Evolutionary conservation across 2,329 filamentous ascomycete genomes (phyloP).

Genomic region (Phialocephala subalpina): DNA sequence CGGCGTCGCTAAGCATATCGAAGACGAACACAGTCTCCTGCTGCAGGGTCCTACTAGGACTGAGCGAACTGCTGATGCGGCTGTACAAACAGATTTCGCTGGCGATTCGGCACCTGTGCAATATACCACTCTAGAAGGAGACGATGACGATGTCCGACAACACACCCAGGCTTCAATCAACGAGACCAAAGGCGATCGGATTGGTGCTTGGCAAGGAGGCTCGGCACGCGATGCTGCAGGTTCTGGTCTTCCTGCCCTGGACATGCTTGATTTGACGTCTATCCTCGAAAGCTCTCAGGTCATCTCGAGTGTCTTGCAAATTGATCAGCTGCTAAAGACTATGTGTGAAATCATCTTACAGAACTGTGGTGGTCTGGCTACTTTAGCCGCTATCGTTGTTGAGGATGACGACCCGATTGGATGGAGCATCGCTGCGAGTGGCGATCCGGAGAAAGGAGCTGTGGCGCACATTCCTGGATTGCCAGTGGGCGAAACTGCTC

Average conservation of each 20-base stretch:
- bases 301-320: constrained; percentile 78
- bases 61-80: constrained; percentile 66
- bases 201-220: constrained; percentile 67
- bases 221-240: constrained; percentile 66
- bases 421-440: constrained; percentile 79
- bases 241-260: constrained; percentile 74
- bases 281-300: constrained; percentile 83
- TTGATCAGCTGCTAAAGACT: constrained; percentile 79
- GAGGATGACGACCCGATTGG: constrained; percentile 64
- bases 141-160: constrained; percentile 48
- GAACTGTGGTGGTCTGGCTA: constrained; percentile 75
- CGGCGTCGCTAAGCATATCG: constrained; percentile 73
- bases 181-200: constrained; percentile 63
- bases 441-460: constrained; percentile 74
- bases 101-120: constrained; percentile 61
- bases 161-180: constrained; percentile 45
- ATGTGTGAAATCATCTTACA: constrained; percentile 85
- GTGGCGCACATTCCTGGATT: constrained; percentile 71
- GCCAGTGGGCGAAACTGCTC: constrained; percentile 68
- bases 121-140: constrained; percentile 57
- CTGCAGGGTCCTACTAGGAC: constrained; percentile 68
- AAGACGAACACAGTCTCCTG: constrained; percentile 72
- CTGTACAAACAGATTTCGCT: constrained; percentile 75
- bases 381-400: constrained; percentile 76
- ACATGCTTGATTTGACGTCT: constrained; percentile 83